These are phyloP conservation scores for Cichorium intybus DNA, from an alignment of 140 eudicot genomes.

Conservation along the genomic window DNA sequence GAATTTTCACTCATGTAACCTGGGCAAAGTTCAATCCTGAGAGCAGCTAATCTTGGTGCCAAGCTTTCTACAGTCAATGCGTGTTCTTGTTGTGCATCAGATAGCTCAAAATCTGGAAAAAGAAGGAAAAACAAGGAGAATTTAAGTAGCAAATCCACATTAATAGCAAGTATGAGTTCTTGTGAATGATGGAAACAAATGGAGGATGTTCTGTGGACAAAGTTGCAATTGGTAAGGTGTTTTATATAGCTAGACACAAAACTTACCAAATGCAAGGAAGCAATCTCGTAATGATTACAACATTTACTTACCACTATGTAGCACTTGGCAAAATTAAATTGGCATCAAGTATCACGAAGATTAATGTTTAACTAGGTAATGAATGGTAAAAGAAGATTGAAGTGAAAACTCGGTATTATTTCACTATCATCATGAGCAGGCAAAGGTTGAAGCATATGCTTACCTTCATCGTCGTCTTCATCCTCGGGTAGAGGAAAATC, in stretches of 20 bases:
- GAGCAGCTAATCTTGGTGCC: slow-evolving; percentile 87
- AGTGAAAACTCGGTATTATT: background rate
- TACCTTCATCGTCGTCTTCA: slow-evolving; percentile 45
- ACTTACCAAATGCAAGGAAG: background rate
- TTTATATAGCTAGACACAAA: slow-evolving; percentile 3
- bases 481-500: slow-evolving; percentile 84
- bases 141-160: slow-evolving; percentile 1
- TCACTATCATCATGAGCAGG: background rate
- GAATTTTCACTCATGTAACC: slow-evolving; percentile 73
- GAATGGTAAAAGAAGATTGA: background rate
- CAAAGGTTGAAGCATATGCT: background rate
- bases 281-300: slow-evolving; percentile 1
- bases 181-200: background rate
- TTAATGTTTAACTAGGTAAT: background rate
- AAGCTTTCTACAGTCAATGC: slow-evolving; percentile 90
- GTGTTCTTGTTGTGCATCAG: slow-evolving; percentile 97
- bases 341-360: slow-evolving; percentile 6
- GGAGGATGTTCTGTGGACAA: background rate
- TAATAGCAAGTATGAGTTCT: background rate
- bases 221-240: background rate
- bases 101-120: slow-evolving; percentile 65
- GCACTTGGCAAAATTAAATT: background rate
- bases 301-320: background rate
- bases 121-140: background rate
- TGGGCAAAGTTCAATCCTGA: slow-evolving; percentile 91